Percentiles rank a stretch among this genome's conserved stretches.
Conservation (phyloP, 106 monocot species). For the Alisma plantagoaquatica region DNA sequence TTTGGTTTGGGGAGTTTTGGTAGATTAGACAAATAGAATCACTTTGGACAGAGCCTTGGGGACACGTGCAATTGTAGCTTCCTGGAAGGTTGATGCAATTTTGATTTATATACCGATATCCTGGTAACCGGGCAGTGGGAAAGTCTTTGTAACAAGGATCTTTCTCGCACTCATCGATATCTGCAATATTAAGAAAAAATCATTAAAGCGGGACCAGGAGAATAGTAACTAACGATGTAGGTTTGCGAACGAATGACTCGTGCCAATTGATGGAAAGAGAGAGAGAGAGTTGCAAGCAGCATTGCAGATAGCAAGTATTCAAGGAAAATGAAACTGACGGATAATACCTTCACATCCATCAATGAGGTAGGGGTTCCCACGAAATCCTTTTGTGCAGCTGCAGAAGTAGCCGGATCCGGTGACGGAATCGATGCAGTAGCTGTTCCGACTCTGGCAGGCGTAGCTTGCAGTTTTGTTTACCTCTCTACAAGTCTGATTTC, state of each 20-base stretch:
- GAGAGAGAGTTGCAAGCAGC: too few relatives aligned
- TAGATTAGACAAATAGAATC: too few relatives aligned
- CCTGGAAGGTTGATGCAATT: not conserved
- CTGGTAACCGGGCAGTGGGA: too few relatives aligned
- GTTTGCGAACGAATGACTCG: too few relatives aligned
- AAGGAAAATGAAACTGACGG: too few relatives aligned
- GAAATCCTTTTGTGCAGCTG: not conserved
- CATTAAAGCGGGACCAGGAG: not conserved
- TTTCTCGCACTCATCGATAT: not conserved
- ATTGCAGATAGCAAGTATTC: too few relatives aligned
- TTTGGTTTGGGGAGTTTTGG: too few relatives aligned
- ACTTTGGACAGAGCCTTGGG: too few relatives aligned
- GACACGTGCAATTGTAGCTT: not conserved
- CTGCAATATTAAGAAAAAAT: not conserved
- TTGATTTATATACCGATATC: not conserved
- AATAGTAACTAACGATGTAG: too few relatives aligned
- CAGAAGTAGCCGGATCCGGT: slow-evolving; percentile 2
- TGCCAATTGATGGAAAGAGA: too few relatives aligned
- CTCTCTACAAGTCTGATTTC: not conserved
- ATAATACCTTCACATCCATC: slow-evolving; percentile 5
- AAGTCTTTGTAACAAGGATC: too few relatives aligned
- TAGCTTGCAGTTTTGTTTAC: not conserved
- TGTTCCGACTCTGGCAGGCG: slow-evolving; percentile 1
- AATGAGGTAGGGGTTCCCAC: slow-evolving; percentile 7
- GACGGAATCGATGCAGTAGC: not conserved